Base-by-base conservation (phyloP, 2,329 filamentous ascomycete species). In the Clonostachys rhizophaga region DNA sequence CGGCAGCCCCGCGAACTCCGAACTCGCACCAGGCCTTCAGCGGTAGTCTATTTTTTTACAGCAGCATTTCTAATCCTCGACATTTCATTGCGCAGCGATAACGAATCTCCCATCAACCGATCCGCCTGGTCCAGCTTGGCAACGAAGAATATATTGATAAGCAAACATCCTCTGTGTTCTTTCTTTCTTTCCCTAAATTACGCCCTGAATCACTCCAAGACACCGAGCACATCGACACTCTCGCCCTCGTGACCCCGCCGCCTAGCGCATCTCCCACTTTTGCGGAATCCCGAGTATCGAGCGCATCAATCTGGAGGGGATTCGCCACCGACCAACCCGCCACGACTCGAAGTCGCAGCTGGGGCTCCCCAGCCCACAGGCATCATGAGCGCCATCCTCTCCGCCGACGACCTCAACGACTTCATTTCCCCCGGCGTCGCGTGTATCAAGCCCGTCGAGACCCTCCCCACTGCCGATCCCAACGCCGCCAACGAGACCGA, bases 381-480 rank as follows among this genome's bases (percentile, higher is more conserved):
- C 55, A 75, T 65, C 52, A 99, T 99, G 94, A 96, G 91, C 64
- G 94, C 94, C 52, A 99, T 99, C 60, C 86, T 99, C 59, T 97
- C 91, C 48, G 86, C 87, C 60, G 92, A 99, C 74, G 91, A 96
- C 66, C 78, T 99, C 51, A 99, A 99, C 75, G 94, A 99, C 76
- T 99, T 99, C 72, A 99, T 99, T 64, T 94, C 89, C 48, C 94
- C 94, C 13, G 91, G 92, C 52, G 91, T 99, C 61, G 94, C 94
- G 52, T 99, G 94, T 71, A 97, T 99, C 68, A 97, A 99, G 63
- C 94, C 94, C 30, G 79, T 99, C 63, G 94, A 99, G 67, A 95
- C 90, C 3, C 81, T 99, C 13, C 92, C 94, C 3, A 68, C 77
- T 44, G 53, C 51, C 20, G 39, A 50, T 13, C 40, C 17, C 16